Percentiles rank a stretch among this genome's conserved stretches.
Conservation (phyloP, 352 stramenopile species). For the Pythium grandisporangium region DNA sequence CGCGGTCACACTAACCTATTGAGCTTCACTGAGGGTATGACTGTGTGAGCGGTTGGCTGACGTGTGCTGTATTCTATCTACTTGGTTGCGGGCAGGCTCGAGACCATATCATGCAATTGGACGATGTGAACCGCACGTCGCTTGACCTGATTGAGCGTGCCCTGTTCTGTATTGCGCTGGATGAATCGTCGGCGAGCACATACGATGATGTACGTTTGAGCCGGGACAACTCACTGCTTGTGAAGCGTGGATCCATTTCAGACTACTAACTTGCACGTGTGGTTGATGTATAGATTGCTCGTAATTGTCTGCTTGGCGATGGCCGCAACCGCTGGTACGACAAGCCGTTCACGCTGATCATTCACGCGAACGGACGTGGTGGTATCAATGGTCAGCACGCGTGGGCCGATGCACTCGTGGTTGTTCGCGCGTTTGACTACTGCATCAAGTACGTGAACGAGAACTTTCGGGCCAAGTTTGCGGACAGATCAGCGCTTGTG, state of each 20-base stretch:
- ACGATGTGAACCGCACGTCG: slow-evolving; percentile 83
- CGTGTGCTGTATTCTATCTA: slow-evolving; percentile 1
- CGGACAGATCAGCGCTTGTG: slow-evolving; percentile 58
- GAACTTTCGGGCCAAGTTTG: slow-evolving; percentile 85
- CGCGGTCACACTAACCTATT: no score
- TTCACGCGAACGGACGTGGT: slow-evolving; percentile 93
- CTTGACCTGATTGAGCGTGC: slow-evolving; percentile 91
- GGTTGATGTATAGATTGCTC: slow-evolving; percentile 54
- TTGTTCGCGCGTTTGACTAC: slow-evolving; percentile 92
- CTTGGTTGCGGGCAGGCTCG: slow-evolving; percentile 22
- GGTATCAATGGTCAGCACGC: slow-evolving; percentile 95
- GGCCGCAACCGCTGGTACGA: slow-evolving; percentile 97
- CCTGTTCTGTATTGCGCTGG: slow-evolving; percentile 90
- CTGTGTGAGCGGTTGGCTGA: no score
- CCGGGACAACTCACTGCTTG: no score
- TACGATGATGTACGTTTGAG: slow-evolving; percentile 70
- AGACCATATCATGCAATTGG: slow-evolving; percentile 75
- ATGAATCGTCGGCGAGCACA: slow-evolving; percentile 75
- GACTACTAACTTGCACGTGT: no score
- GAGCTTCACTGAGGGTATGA: no score
- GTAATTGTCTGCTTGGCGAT: slow-evolving; percentile 78
- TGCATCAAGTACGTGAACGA: slow-evolving; percentile 89
- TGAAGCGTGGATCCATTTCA: no score
- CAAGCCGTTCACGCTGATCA: slow-evolving; percentile 96
- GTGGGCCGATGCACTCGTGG: slow-evolving; percentile 96